Percentiles rank a stretch among this genome's conserved stretches.
phyloP scores from a whole-genome alignment of 371 early-diverging fungal species.

The Apophysomyces elegans region DNA sequence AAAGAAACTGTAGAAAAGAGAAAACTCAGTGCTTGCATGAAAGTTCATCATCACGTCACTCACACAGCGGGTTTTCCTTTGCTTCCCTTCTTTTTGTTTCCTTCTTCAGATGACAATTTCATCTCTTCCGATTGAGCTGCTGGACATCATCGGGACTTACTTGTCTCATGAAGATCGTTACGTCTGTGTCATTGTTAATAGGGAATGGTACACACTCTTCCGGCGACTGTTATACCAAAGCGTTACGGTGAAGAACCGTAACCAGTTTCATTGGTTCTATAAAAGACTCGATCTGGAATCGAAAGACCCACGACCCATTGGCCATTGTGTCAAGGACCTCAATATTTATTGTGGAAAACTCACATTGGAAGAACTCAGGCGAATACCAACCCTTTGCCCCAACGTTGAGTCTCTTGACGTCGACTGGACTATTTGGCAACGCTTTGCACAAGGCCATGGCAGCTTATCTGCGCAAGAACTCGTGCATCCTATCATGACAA shows the following conservation, averaged over 20 bases:
- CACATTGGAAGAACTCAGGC: background rate
- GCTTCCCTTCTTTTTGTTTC: slow-evolving; percentile 9
- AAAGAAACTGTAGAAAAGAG: too few species aligned
- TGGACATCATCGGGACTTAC: slow-evolving; percentile 6
- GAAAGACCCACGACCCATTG: background rate
- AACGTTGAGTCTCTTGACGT: slow-evolving; percentile 12
- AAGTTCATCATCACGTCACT: background rate
- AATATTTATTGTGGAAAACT: slow-evolving; percentile 11
- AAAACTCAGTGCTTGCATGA: too few species aligned
- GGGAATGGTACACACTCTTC: slow-evolving; percentile 12
- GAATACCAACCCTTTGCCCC: slow-evolving; percentile 9
- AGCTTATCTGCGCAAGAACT: too few species aligned
- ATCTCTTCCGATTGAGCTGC: slow-evolving; percentile 14
- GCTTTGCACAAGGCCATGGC: too few species aligned
- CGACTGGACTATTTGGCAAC: slow-evolving; percentile 16
- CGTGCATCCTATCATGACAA: too few species aligned
- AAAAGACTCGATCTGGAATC: background rate
- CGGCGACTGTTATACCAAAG: slow-evolving; percentile 2
- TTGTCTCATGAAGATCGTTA: slow-evolving; percentile 13
- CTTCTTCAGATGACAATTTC: slow-evolving; percentile 14
- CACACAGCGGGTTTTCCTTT: slow-evolving; percentile 3
- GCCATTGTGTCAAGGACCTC: slow-evolving; percentile 6
- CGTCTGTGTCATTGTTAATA: slow-evolving; percentile 11
- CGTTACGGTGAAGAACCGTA: slow-evolving; percentile 4
- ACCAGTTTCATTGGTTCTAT: slow-evolving; percentile 10